Evolutionary conservation across 2,329 filamentous ascomycete genomes (phyloP).

Genomic region (Pseudohalonectria lignicola): DNA sequence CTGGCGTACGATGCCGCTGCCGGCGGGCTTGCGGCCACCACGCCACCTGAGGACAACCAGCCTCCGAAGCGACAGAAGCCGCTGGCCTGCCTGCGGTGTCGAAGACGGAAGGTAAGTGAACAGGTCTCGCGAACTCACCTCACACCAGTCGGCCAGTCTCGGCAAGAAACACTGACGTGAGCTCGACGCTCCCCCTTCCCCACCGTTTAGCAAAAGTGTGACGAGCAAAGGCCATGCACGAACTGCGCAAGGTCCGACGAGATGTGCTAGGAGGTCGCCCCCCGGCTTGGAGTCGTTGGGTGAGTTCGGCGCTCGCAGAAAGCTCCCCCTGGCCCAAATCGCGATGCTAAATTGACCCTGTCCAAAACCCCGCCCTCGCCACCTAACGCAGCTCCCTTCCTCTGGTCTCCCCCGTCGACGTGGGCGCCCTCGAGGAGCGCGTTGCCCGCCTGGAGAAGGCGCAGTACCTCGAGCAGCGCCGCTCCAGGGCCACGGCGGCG

Average conservation of each 20-base stretch:
- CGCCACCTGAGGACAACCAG: constrained; percentile 1
- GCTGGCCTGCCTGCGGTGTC: constrained; percentile 1
- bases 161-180: too few species aligned
- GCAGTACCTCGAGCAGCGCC: not conserved
- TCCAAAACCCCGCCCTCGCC: too few species aligned
- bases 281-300: constrained; percentile 1
- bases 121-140: too few species aligned
- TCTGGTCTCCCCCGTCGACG: not conserved
- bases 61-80: constrained; percentile 1
- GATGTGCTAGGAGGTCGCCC: constrained; percentile 1
- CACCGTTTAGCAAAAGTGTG: constrained; percentile 4
- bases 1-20: not conserved
- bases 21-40: too few species aligned
- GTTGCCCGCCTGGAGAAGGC: constrained; percentile 2
- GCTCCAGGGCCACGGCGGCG: not conserved
- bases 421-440: constrained; percentile 2
- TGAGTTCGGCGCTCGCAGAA: not conserved
- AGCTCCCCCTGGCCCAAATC: too few species aligned
- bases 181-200: too few species aligned
- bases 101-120: constrained; percentile 1
- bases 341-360: too few species aligned
- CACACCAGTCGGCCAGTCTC: too few species aligned
- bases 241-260: constrained; percentile 1
- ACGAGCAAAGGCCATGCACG: constrained; percentile 2
- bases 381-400: too few species aligned